Base-by-base conservation (phyloP, 306 rosid genomes). In the Amphicarpaea edgeworthii region DNA sequence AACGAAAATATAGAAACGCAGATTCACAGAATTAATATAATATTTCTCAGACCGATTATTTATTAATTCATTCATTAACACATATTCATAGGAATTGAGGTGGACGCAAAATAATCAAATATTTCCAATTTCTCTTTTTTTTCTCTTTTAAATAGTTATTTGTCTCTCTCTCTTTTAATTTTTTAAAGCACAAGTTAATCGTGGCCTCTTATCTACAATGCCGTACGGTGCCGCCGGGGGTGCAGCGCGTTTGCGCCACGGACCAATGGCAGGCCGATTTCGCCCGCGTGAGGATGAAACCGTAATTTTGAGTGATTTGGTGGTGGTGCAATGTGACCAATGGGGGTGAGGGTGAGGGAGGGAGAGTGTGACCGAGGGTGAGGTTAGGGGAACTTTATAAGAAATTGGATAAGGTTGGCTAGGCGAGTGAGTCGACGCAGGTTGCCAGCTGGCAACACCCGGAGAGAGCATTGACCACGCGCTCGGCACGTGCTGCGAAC, bases 361-460 rank as follows among this genome's bases (percentile, higher is more conserved):
- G 7, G 12, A 30, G 0, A 0, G n/a, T 10, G 10, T 10, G 10
- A 2, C 19, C 0, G 0, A 0, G n/a, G 68, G 86, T 82, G 46
- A 75, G 65, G 0, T 41, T 82, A 82, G 8, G 6, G 5, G 0
- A 12, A 23, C 69, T 63, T 60, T 15, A 74, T 46, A 72, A 46
- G 82, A 53, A 78, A 74, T 1, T 82, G 88, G 86, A 85, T 85
- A 85, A 85, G 84, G 86, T 81, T 74, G 17, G 77, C 15, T n/a
- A 81, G 73, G 77, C 67, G 64, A 81, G 78, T 70, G 81, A 81
- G 78, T 68, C 74, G 85, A 78, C 65, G 16, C n/a, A 12, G 37
- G 37, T 74, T 74, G 84, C 77, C 86, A 85, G 88, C 82, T 70
- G 86, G 86, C 86, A 75, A 45, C 69, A 75, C 79, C 66, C 66